Percentiles rank a stretch among this genome's conserved stretches.
These are phyloP conservation scores for Dimocarpus longan DNA, from an alignment of 345 rosid genomes.

Conservation along the genomic window DNA sequence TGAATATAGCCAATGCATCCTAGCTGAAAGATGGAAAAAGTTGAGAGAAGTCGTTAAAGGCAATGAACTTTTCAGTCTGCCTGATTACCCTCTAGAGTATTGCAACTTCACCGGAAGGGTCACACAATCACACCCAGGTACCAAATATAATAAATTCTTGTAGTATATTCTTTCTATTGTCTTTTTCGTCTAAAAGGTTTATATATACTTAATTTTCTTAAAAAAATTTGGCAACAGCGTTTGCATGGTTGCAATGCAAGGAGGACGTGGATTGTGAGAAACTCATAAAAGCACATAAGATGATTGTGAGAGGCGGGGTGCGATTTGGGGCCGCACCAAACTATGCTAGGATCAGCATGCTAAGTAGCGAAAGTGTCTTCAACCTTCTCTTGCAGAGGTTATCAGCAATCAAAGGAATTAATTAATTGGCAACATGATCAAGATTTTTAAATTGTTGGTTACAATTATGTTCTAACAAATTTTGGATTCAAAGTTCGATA, in stretches of 20 bases:
- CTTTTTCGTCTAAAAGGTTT: not conserved
- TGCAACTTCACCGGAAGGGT: constrained; percentile 61
- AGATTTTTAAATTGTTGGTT: too few species aligned
- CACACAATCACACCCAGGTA: constrained; percentile 63
- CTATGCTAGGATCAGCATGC: constrained; percentile 70
- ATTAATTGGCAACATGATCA: not conserved
- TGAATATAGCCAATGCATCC: constrained; percentile 40
- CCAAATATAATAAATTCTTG: not conserved
- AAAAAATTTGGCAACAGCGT: constrained; percentile 41
- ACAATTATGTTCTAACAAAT: too few species aligned
- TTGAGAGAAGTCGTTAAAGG: constrained; percentile 49
- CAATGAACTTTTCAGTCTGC: constrained; percentile 48
- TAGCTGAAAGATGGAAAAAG: constrained; percentile 73
- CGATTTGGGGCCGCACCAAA: constrained; percentile 54
- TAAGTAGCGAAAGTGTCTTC: constrained; percentile 62
- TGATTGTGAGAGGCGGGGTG: constrained; percentile 57
- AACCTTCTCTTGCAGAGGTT: constrained; percentile 65
- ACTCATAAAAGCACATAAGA: constrained; percentile 50
- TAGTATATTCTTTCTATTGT: not conserved
- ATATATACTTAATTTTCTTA: not conserved
- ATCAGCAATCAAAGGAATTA: constrained; percentile 37
- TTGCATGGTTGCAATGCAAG: constrained; percentile 81
- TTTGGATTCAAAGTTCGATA: too few species aligned
- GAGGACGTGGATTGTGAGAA: constrained; percentile 47
- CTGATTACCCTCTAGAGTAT: constrained; percentile 51